phyloP scores from a whole-genome alignment of 2,329 filamentous ascomycete genomes.

The Aspergillus calidoustus region DNA sequence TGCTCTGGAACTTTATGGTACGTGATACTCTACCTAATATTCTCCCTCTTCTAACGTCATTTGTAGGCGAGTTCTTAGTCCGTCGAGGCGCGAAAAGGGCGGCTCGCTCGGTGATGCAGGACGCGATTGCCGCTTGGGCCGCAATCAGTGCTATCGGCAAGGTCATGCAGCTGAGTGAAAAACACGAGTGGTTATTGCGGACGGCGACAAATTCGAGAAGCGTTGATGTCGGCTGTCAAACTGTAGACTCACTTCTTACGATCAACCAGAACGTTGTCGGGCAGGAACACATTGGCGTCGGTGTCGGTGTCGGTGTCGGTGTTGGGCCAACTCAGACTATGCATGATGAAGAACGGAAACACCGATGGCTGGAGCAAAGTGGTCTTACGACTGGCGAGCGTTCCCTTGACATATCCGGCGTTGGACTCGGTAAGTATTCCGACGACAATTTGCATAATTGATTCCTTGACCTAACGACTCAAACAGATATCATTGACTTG shows the following conservation, averaged over 20 bases:
- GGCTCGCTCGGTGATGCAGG: slow-evolving; percentile 61
- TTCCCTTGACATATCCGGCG: slow-evolving; percentile 47
- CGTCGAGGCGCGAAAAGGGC: slow-evolving; percentile 62
- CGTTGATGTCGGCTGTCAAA: slow-evolving; percentile 63
- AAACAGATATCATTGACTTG: slow-evolving; percentile 65
- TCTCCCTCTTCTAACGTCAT: slow-evolving; percentile 13
- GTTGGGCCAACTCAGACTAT: slow-evolving; percentile 33
- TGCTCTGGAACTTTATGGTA: slow-evolving; percentile 63
- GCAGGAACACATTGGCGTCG: slow-evolving; percentile 35
- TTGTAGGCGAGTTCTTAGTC: slow-evolving; percentile 56
- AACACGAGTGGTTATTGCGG: slow-evolving; percentile 65
- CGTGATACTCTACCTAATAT: slow-evolving; percentile 11
- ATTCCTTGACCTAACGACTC: slow-evolving; percentile 44
- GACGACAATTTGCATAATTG: not conserved
- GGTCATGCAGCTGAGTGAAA: slow-evolving; percentile 59
- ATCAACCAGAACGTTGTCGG: slow-evolving; percentile 39
- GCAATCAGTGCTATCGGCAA: slow-evolving; percentile 64
- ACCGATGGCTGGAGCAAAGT: slow-evolving; percentile 49
- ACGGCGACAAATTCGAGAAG: slow-evolving; percentile 57
- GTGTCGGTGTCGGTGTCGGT: slow-evolving; percentile 25
- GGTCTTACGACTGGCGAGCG: slow-evolving; percentile 43
- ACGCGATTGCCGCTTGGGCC: slow-evolving; percentile 63
- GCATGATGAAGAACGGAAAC: slow-evolving; percentile 46
- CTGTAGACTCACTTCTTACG: slow-evolving; percentile 53
- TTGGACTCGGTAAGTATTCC: slow-evolving; percentile 41